Evolutionary conservation across 805 yeast species (phyloP).

Genomic region (Metschnikowia continentalis): DNA sequence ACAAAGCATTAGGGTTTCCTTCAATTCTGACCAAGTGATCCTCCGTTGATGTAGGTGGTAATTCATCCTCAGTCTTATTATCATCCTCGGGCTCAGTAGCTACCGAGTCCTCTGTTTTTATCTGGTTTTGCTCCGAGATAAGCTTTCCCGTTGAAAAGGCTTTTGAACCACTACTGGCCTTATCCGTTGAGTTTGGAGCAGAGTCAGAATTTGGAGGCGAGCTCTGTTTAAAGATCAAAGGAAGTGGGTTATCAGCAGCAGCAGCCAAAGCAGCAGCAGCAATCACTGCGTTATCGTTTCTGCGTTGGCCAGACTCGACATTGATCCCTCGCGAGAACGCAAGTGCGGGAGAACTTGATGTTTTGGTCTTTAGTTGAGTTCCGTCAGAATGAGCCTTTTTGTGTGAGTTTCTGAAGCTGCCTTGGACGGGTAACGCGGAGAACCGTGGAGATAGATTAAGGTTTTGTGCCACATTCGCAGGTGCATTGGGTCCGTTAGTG

Average conservation of each 20-base stretch:
- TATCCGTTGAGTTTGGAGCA: not conserved
- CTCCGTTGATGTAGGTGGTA: constrained; percentile 4
- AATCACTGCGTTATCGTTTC: constrained; percentile 51
- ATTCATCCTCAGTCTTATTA: constrained; percentile 27
- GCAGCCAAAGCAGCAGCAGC: constrained; percentile 85
- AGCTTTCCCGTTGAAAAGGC: not conserved
- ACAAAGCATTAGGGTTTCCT: not conserved
- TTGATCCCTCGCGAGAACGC: constrained; percentile 36
- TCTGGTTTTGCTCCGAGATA: not conserved
- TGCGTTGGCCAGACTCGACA: constrained; percentile 30
- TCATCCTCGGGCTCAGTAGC: constrained; percentile 23
- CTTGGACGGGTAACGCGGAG: constrained; percentile 15
- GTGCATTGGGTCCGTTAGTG: not conserved
- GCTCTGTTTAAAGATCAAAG: constrained; percentile 28
- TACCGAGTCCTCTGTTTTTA: constrained; percentile 6
- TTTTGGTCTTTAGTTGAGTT: constrained; percentile 4
- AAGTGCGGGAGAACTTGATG: constrained; percentile 34
- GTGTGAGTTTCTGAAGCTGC: constrained; percentile 20
- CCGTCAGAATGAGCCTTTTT: constrained; percentile 24
- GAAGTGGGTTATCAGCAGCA: constrained; percentile 74
- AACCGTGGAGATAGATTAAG: constrained; percentile 8
- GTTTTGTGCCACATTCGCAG: constrained; percentile 5
- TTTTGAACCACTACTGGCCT: not conserved
- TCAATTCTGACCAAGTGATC: constrained; percentile 2
- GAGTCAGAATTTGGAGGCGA: not conserved